Base-by-base conservation (phyloP, 805 yeast genomes). In the Schwanniomyces yamadae region DNA sequence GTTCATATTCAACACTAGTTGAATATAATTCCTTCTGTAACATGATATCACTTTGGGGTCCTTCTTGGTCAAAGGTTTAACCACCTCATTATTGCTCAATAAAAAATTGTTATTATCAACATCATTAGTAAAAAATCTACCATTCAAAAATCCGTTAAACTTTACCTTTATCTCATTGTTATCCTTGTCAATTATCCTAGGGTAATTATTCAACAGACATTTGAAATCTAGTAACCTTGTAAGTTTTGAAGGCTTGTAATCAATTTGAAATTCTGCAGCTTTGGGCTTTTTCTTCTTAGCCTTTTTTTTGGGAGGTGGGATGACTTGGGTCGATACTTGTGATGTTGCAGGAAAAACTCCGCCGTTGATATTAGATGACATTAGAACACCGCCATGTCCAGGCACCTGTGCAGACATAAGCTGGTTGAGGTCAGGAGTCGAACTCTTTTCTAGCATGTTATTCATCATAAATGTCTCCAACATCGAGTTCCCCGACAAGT, bases 1-100 rank as follows among this genome's bases (percentile, higher is more conserved):
- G 34, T 55, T 57, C 52, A 63, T 43, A 42, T 53, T 58, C 25
- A 61, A 34, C 7, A 59, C 45, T 5, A 66, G 41, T 40, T 62
- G 69, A 31, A 69, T 66, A 45, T 52, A 66, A 43, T 71, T 71
- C 37, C 76, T 46, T 40, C 76, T 49, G 47, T 71, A 71, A 43
- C 75, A 70, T 8, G 72, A 61, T 16, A 70, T 59, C n/a, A 67
- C 70, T 35, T 50, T 58, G 9, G 71, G 68, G 26, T 57, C 57
- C 13, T 44, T 42, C 20, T 32, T 41, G 8, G 23, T 17, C 9
- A 36, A 25, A 3, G 32, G 23, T 18, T 33, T 33, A 15, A 23
- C 27, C 15, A 23, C 30, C n/a, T 34, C 42, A 20, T 45, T 48
- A 35, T 41, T 46, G 17, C 46, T 48, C 30, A 42, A 36, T 18